A percentile compares a stretch with the other conserved stretches of the same genome.
phyloP scores from a whole-genome alignment of 495 filamentous ascomycete genomes.

The Xylaria scruposa region DNA sequence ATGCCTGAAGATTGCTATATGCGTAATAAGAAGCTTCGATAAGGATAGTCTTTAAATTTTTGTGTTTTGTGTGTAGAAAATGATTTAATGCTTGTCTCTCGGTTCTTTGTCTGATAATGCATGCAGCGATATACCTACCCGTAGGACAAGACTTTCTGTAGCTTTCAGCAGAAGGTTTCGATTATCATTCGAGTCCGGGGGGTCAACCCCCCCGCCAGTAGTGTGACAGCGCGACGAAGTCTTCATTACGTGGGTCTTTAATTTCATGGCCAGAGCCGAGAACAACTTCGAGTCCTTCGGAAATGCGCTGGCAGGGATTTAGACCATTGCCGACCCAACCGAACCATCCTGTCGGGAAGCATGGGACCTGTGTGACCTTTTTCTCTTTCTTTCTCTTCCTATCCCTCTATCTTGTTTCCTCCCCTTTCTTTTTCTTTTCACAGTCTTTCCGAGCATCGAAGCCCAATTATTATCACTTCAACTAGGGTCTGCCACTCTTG shows the following conservation, averaged over 20 bases:
- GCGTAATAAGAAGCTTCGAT: neutral
- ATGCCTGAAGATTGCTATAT: neutral
- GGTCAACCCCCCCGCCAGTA: neutral
- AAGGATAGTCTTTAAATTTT: no score
- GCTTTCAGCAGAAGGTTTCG: no score
- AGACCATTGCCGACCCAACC: conserved; percentile 1
- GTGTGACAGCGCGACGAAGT: neutral
- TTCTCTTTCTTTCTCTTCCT: neutral
- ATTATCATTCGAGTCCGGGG: no score
- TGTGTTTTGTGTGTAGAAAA: no score
- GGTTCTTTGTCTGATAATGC: neutral
- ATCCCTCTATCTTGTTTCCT: neutral
- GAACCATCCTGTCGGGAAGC: conserved; percentile 1
- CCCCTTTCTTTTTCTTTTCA: neutral
- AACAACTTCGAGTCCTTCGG: neutral
- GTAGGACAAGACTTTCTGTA: neutral
- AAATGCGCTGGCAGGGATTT: neutral
- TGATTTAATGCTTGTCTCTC: neutral
- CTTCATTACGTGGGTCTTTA: neutral
- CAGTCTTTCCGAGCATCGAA: neutral
- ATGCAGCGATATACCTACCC: no score
- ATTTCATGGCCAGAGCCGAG: neutral
- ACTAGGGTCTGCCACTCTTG: neutral
- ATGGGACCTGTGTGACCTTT: neutral
- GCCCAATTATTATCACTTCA: no score